phyloP scores from a whole-genome alignment of 2,329 filamentous ascomycete genomes.

The Phialophora tarda region DNA sequence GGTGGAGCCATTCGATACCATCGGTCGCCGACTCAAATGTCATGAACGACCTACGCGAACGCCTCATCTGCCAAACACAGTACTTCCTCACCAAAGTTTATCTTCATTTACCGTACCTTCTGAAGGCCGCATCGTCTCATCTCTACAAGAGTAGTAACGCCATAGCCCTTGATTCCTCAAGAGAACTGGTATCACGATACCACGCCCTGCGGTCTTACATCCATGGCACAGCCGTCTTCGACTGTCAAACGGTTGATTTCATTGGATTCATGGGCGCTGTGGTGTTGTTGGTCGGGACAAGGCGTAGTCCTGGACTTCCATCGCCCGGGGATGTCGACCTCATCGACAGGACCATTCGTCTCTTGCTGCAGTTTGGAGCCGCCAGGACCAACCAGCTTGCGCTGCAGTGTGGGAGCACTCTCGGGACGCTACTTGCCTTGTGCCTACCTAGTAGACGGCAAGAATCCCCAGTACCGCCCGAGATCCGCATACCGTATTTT shows the following conservation, averaged over 20 bases:
- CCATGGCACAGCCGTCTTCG: conserved; percentile 11
- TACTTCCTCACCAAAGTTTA: conserved; percentile 21
- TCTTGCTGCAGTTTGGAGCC: conserved; percentile 3
- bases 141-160: conserved; percentile 14
- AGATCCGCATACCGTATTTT: conserved; percentile 18
- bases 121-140: conserved; percentile 20
- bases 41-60: conserved; percentile 15
- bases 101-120: conserved; percentile 22
- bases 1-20: conserved; percentile 19
- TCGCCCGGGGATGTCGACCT: background rate
- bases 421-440: conserved; percentile 1
- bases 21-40: background rate
- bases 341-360: conserved; percentile 2
- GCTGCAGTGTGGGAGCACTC: conserved; percentile 13
- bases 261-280: conserved; percentile 23
- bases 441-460: background rate
- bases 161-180: conserved; percentile 14
- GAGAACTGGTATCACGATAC: conserved; percentile 14
- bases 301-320: background rate
- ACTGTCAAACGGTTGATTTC: conserved; percentile 25
- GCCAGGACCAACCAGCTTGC: background rate
- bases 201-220: conserved; percentile 16
- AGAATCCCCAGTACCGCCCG: conserved; percentile 5
- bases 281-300: conserved; percentile 14
- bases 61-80: conserved; percentile 19